Conservation (phyloP, 768 basidiomycete species). For the Tulasnella sp. region DNA sequence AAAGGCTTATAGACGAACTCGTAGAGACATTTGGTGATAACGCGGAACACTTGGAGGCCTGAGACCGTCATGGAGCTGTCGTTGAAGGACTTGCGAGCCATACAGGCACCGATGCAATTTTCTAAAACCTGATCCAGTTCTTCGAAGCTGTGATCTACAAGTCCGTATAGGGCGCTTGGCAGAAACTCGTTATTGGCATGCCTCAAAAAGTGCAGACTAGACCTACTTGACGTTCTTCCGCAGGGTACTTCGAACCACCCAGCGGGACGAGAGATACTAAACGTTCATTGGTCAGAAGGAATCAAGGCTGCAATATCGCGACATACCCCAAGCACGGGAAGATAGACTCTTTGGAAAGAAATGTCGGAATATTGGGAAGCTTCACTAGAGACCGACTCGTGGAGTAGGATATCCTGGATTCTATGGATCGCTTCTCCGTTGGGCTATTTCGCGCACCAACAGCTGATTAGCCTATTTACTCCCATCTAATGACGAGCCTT, state of each 20-base stretch:
- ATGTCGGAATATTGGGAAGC: conserved; percentile 48
- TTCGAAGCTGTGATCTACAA: conserved; percentile 7
- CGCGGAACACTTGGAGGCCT: conserved; percentile 52
- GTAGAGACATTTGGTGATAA: conserved; percentile 53
- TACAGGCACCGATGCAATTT: background rate
- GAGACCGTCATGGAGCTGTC: conserved; percentile 45
- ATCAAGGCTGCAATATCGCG: background rate
- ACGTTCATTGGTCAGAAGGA: background rate
- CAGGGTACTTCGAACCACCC: background rate
- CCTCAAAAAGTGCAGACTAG: background rate
- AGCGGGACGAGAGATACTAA: conserved; percentile 57
- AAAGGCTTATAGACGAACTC: conserved; percentile 49
- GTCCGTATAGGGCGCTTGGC: conserved; percentile 1
- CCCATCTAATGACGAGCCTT: conserved; percentile 28
- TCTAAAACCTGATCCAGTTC: background rate
- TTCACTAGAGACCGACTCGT: conserved; percentile 48
- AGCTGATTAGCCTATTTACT: background rate
- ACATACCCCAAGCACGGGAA: conserved; percentile 58
- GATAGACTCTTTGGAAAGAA: conserved; percentile 63
- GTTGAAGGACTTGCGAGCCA: background rate
- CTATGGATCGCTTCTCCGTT: conserved; percentile 54
- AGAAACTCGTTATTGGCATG: too few species aligned
- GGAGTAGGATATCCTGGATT: conserved; percentile 55
- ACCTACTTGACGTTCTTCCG: background rate
- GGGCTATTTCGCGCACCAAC: conserved; percentile 45